These are phyloP conservation scores for Coniochaeta hoffmannii DNA, from an alignment of 2,329 filamentous ascomycete species.

Conservation along the genomic window DNA sequence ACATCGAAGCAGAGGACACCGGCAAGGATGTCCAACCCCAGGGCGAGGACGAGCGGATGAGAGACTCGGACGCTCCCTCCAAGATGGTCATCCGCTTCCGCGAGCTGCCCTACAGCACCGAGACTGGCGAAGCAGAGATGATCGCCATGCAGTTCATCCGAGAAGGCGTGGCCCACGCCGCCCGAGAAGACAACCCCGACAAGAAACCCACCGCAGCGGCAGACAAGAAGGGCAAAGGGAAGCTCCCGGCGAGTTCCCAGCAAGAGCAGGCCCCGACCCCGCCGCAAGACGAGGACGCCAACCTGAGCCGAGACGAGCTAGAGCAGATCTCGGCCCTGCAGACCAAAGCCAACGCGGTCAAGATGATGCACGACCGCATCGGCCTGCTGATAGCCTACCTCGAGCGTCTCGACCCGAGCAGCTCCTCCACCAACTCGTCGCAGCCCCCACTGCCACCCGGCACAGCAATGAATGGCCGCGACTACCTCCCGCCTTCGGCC, in stretches of 20 bases:
- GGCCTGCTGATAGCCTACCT: constrained; percentile 71
- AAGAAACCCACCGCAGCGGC: constrained; percentile 23
- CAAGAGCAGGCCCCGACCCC: constrained; percentile 17
- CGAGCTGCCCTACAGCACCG: constrained; percentile 77
- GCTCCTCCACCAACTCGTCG: constrained; percentile 26
- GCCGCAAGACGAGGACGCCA: constrained; percentile 24
- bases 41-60: constrained; percentile 62
- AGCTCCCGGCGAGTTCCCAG: constrained; percentile 26
- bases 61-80: constrained; percentile 50
- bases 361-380: constrained; percentile 79
- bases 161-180: constrained; percentile 73
- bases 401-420: constrained; percentile 59
- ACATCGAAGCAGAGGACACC: constrained; percentile 49
- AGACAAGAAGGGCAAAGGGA: constrained; percentile 45
- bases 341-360: constrained; percentile 85
- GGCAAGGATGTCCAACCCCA: background rate
- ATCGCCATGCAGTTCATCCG: constrained; percentile 94
- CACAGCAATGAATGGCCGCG: constrained; percentile 22
- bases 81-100: constrained; percentile 63
- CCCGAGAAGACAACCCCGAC: constrained; percentile 38
- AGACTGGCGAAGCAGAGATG: constrained; percentile 96
- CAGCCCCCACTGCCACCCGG: background rate
- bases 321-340: constrained; percentile 62
- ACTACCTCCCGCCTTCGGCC: constrained; percentile 46
- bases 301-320: constrained; percentile 51